These are phyloP conservation scores for Nephelium lappaceum DNA, from an alignment of 345 rosid species.

Conservation along the genomic window DNA sequence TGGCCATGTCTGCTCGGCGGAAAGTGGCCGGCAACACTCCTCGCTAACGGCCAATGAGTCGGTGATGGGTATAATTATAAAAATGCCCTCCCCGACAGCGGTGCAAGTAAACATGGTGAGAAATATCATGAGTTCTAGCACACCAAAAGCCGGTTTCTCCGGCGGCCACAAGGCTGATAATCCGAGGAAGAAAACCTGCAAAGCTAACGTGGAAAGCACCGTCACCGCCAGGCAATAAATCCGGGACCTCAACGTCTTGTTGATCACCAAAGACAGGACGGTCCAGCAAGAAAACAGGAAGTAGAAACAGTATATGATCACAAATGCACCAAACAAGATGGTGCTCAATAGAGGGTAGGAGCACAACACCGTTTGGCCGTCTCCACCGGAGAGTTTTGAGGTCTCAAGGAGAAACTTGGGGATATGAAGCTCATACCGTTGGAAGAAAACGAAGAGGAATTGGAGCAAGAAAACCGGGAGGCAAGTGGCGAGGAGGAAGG, in stretches of 20 bases:
- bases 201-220: conserved; percentile 33
- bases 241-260: conserved; percentile 50
- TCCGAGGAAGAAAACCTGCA: conserved; percentile 39
- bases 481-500: conserved; percentile 43
- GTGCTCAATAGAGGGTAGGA: conserved; percentile 51
- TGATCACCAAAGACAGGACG: conserved; percentile 55
- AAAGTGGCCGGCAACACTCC: conserved; percentile 19
- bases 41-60: conserved; percentile 60
- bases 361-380: conserved; percentile 38
- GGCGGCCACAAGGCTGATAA: conserved; percentile 47
- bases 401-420: conserved; percentile 37
- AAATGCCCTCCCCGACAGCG: conserved; percentile 51
- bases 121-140: conserved; percentile 31
- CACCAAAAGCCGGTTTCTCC: conserved; percentile 8
- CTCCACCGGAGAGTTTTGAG: conserved; percentile 18
- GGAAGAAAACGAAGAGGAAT: conserved; percentile 29
- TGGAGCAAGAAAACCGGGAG: conserved; percentile 54
- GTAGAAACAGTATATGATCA: conserved; percentile 29
- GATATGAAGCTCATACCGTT: not conserved
- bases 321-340: conserved; percentile 49
- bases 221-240: conserved; percentile 40
- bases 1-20: not conserved
- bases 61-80: conserved; percentile 59
- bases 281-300: conserved; percentile 54
- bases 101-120: conserved; percentile 40